These are phyloP conservation scores for Calonectria pseudoreteaudii DNA, from an alignment of 2,329 filamentous ascomycete genomes.

Conservation along the genomic window DNA sequence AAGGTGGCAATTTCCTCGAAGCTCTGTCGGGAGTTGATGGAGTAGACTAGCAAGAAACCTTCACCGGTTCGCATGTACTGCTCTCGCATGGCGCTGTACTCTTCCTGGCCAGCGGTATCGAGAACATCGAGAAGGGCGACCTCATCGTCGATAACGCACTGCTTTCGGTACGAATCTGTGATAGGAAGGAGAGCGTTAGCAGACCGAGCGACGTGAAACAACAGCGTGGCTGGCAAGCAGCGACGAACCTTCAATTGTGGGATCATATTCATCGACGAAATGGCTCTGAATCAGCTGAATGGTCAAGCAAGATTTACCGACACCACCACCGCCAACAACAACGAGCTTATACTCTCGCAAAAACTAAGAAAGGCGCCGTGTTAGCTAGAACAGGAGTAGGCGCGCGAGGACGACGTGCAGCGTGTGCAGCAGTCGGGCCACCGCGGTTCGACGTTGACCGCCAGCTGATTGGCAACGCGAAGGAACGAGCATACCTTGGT, in stretches of 20 bases:
- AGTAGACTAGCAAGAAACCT: constrained; percentile 97
- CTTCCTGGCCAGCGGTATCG: constrained; percentile 97
- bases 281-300: constrained; percentile 97
- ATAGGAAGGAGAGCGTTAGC: background rate
- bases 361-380: constrained; percentile 65
- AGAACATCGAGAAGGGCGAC: constrained; percentile 97
- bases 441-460: background rate
- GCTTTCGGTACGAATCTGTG: constrained; percentile 98
- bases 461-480: background rate
- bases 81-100: constrained; percentile 99
- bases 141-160: constrained; percentile 98
- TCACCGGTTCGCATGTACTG: constrained; percentile 99
- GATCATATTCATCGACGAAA: constrained; percentile 99
- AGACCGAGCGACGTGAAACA: background rate
- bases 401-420: background rate
- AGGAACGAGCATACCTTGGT: constrained; percentile 47
- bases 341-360: constrained; percentile 95
- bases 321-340: constrained; percentile 96
- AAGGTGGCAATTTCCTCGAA: constrained; percentile 99
- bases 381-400: constrained; percentile 29
- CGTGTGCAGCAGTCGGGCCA: background rate
- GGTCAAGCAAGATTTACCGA: constrained; percentile 98
- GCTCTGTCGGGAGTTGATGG: constrained; percentile 95
- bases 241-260: constrained; percentile 92
- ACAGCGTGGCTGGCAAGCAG: background rate